phyloP scores from a whole-genome alignment of 2,329 filamentous ascomycete species.

The Aspergillus alliaceus region DNA sequence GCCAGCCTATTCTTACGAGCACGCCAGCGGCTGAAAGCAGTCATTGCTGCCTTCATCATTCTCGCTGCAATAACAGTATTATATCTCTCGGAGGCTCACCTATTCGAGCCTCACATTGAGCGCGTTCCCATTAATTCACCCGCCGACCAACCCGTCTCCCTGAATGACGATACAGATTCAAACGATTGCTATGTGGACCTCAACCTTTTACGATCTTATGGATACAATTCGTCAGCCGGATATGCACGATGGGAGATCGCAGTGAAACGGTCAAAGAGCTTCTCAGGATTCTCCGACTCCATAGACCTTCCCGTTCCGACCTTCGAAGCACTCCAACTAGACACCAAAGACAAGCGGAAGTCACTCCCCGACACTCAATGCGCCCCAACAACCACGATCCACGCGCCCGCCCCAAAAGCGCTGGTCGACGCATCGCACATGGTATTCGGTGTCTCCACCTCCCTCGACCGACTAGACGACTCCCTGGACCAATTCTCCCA shows the following conservation, averaged over 20 bases:
- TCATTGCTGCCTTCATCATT: neutral
- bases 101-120: neutral
- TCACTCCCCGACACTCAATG: conserved; percentile 11
- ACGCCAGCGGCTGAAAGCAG: neutral
- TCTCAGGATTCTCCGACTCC: conserved; percentile 10
- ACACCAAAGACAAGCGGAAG: conserved; percentile 18
- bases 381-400: conserved; percentile 11
- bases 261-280: conserved; percentile 13
- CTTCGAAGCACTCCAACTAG: conserved; percentile 17
- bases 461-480: conserved; percentile 46
- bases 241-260: conserved; percentile 18
- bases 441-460: conserved; percentile 56
- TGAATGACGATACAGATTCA: neutral
- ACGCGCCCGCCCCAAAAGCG: conserved; percentile 13
- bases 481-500: conserved; percentile 51
- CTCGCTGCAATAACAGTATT: neutral
- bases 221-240: conserved; percentile 10
- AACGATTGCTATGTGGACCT: conserved; percentile 15
- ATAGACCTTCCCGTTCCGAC: conserved; percentile 10
- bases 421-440: conserved; percentile 44
- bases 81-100: neutral
- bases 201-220: conserved; percentile 11
- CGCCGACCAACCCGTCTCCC: neutral
- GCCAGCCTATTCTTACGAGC: neutral
- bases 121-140: neutral